Percentiles rank a stretch among this genome's conserved stretches.
Conservation (phyloP, 345 rosid genomes). For the Camelina laxa region DNA sequence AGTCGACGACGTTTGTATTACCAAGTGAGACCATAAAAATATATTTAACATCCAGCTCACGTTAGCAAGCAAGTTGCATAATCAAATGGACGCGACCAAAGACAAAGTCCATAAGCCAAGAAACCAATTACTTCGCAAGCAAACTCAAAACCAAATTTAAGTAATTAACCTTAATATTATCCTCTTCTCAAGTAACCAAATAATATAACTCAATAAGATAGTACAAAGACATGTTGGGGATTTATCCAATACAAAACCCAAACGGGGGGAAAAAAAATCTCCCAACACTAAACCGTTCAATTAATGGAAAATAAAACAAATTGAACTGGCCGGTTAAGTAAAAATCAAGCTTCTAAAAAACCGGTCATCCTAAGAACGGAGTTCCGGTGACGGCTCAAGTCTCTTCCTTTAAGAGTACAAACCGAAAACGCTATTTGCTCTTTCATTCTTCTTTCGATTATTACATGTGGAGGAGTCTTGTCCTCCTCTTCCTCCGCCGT, state of each 20-base stretch:
- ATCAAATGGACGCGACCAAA: constrained; percentile 11
- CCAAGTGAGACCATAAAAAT: background rate
- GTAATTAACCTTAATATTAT: constrained; percentile 9
- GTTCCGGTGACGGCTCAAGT: constrained; percentile 74
- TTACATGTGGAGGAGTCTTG: constrained; percentile 65
- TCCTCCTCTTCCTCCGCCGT: constrained; percentile 33
- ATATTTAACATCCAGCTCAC: background rate
- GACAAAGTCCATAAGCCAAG: constrained; percentile 31
- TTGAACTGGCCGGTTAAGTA: constrained; percentile 31
- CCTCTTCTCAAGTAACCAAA: constrained; percentile 27
- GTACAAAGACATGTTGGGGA: background rate
- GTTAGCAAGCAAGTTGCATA: constrained; percentile 19
- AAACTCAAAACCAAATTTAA: background rate
- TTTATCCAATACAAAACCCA: constrained; percentile 17
- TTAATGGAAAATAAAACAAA: constrained; percentile 26
- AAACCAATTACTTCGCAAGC: constrained; percentile 32
- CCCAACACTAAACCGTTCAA: constrained; percentile 23
- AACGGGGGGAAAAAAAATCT: background rate
- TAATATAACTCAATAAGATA: background rate
- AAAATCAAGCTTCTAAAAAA: constrained; percentile 66
- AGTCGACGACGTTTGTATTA: background rate
- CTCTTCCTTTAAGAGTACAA: constrained; percentile 73
- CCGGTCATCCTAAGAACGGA: constrained; percentile 85
- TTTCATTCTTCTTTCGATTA: constrained; percentile 55
- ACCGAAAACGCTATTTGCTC: constrained; percentile 74